Evolutionary conservation across 2,329 filamentous ascomycete genomes (phyloP).

Genomic region (Clarireedia hainanense): DNA sequence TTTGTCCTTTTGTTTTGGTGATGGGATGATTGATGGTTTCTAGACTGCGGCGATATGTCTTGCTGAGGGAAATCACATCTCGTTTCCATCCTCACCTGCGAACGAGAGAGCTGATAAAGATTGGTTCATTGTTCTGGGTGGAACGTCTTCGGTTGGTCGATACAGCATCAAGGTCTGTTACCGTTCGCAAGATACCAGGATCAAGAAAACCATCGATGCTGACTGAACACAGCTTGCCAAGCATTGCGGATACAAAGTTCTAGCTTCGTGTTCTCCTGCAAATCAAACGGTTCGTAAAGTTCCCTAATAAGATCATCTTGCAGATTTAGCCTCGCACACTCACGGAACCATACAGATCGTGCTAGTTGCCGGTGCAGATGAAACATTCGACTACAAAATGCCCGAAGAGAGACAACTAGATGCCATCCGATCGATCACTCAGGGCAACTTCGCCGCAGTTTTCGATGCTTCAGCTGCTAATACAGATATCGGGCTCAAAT

Average conservation of each 20-base stretch:
- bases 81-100: background rate
- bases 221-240: conserved; percentile 26
- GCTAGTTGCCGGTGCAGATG: conserved; percentile 27
- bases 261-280: conserved; percentile 30
- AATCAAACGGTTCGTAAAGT: background rate
- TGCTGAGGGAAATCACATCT: background rate
- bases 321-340: background rate
- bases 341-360: conserved; percentile 19
- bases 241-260: conserved; percentile 32
- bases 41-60: conserved; percentile 3
- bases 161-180: conserved; percentile 26
- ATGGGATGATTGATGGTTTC: background rate
- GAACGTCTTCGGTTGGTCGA: conserved; percentile 31
- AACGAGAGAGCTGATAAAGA: conserved; percentile 20
- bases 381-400: conserved; percentile 28
- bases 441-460: conserved; percentile 1
- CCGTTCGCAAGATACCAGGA: background rate
- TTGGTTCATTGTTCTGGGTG: conserved; percentile 33
- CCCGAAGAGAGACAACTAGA: background rate
- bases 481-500: background rate
- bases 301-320: too few species aligned
- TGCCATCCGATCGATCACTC: background rate
- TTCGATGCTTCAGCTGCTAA: conserved; percentile 3
- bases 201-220: background rate
- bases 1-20: background rate